A percentile compares a stretch with the other conserved stretches of the same genome.
Conservation (phyloP, 2,329 filamentous ascomycete species). For the Malbranchea cinnamomea region DNA sequence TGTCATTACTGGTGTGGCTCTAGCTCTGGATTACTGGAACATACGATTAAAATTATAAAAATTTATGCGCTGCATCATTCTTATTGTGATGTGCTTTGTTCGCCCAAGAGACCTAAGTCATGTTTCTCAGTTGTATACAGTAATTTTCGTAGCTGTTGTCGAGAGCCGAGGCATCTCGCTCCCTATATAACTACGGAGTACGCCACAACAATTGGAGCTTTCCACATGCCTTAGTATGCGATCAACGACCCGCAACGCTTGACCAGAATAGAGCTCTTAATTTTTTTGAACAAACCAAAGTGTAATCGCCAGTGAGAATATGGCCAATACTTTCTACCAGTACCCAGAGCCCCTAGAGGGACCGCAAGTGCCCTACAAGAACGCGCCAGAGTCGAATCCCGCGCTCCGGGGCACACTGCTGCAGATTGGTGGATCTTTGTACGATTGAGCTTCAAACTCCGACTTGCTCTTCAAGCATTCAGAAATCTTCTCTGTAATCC, state of each 20-base stretch:
- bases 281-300: neutral
- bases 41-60: slow-evolving; percentile 16
- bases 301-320: too few species aligned
- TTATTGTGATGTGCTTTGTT: neutral
- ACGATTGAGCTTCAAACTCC: slow-evolving; percentile 16
- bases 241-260: too few species aligned
- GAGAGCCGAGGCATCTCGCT: too few species aligned
- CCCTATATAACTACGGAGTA: too few species aligned
- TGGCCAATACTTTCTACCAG: too few species aligned
- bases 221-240: too few species aligned
- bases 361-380: slow-evolving; percentile 30
- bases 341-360: slow-evolving; percentile 26
- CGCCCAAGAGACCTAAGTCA: too few species aligned
- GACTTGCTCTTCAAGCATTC: neutral
- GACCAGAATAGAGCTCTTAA: too few species aligned
- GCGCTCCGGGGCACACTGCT: slow-evolving; percentile 52
- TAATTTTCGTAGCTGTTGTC: too few species aligned
- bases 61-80: too few species aligned
- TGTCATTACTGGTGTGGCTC: slow-evolving; percentile 50
- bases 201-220: too few species aligned
- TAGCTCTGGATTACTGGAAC: slow-evolving; percentile 25
- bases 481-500: neutral
- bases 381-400: slow-evolving; percentile 49
- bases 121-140: too few species aligned
- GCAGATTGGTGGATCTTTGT: slow-evolving; percentile 47